A percentile compares a stretch with the other conserved stretches of the same genome.
Evolutionary conservation across 129 eudicot species (phyloP).

Genomic region (Arctium lappa): DNA sequence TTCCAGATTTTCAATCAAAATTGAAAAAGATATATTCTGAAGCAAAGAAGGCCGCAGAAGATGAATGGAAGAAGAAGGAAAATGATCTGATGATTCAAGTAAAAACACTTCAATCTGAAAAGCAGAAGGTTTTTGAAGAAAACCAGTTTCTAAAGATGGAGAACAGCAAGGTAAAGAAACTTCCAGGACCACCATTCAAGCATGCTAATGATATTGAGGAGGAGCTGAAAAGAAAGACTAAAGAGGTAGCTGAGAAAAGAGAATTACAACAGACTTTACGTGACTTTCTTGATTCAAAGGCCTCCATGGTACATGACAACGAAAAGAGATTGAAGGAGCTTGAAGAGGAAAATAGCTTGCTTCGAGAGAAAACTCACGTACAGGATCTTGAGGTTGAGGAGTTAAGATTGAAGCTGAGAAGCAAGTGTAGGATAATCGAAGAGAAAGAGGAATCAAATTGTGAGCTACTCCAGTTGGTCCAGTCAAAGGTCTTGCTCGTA

Average conservation of each 20-base stretch:
- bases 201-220: conserved; percentile 43
- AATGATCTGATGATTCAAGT: conserved; percentile 42
- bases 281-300: conserved; percentile 41
- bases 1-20: conserved; percentile 65
- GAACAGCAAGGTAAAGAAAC: conserved; percentile 31
- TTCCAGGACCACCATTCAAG: conserved; percentile 20
- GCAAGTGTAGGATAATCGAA: conserved; percentile 50
- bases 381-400: conserved; percentile 39
- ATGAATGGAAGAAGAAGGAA: conserved; percentile 60
- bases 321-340: conserved; percentile 45
- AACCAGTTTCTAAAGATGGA: conserved; percentile 48
- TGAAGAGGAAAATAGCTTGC: conserved; percentile 39
- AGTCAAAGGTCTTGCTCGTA: conserved; percentile 35
- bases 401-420: conserved; percentile 28
- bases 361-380: conserved; percentile 19
- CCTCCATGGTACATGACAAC: conserved; percentile 25
- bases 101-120: conserved; percentile 52
- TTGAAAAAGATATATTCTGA: conserved; percentile 51
- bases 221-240: conserved; percentile 42
- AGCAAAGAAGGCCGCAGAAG: conserved; percentile 67
- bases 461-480: conserved; percentile 46
- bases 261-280: conserved; percentile 40
- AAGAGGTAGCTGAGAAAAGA: conserved; percentile 49
- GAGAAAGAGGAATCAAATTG: conserved; percentile 44
- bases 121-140: conserved; percentile 51